phyloP scores from a whole-genome alignment of 148 eudicot species.

The Amaranthus hypochondriacus region DNA sequence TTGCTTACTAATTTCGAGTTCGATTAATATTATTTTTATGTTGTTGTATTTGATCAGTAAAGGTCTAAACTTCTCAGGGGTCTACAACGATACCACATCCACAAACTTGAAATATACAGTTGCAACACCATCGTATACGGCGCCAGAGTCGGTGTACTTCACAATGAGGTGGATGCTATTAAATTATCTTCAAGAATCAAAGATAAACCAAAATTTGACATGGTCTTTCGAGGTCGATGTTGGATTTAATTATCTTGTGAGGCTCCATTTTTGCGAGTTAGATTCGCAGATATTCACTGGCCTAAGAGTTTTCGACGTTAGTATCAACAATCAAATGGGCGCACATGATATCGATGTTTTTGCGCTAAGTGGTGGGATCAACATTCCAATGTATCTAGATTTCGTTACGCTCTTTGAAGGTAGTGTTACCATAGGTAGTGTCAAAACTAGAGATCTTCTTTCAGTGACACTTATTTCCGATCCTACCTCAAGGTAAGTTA shows the following conservation, averaged over 20 bases:
- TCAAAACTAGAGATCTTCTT: no score
- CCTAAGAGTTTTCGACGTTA: neutral
- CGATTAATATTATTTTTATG: no score
- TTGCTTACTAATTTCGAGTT: no score
- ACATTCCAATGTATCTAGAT: neutral
- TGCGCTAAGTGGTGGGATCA: neutral
- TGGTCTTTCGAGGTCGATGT: neutral
- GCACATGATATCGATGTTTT: neutral
- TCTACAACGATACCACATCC: no score
- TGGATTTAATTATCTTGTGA: neutral
- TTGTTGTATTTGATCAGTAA: no score
- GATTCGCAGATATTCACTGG: neutral
- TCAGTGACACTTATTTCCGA: neutral
- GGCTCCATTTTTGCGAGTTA: conserved; percentile 4
- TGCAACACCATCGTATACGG: no score
- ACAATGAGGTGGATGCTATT: neutral
- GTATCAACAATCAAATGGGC: neutral
- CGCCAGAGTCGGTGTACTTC: neutral
- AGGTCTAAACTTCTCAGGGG: neutral
- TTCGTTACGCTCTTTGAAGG: neutral
- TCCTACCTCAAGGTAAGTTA: neutral
- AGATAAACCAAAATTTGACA: neutral
- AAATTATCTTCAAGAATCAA: neutral
- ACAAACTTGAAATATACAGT: neutral
- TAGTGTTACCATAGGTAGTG: neutral